phyloP scores from a whole-genome alignment of 805 yeast species.

The Ogataea salicorniae region DNA sequence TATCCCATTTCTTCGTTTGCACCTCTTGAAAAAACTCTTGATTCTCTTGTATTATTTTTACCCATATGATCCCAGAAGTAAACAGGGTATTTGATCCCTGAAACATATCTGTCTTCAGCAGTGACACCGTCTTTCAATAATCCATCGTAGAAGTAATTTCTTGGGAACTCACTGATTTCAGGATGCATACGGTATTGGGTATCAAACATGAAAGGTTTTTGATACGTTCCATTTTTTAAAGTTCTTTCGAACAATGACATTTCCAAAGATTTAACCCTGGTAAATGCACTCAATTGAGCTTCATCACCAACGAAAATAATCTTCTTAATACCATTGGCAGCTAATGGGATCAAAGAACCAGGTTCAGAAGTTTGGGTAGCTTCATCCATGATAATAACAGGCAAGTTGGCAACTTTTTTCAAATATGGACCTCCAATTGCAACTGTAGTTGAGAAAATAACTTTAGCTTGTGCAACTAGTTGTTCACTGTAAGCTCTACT shows the following conservation, averaged over 20 bases:
- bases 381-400: slow-evolving; percentile 75
- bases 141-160: slow-evolving; percentile 69
- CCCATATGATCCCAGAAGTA: slow-evolving; percentile 57
- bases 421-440: slow-evolving; percentile 65
- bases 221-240: slow-evolving; percentile 53
- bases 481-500: slow-evolving; percentile 42
- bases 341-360: slow-evolving; percentile 62
- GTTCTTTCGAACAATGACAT: slow-evolving; percentile 67
- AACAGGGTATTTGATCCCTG: slow-evolving; percentile 49
- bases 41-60: slow-evolving; percentile 35
- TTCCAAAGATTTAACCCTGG: slow-evolving; percentile 61
- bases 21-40: slow-evolving; percentile 39
- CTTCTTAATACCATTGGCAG: slow-evolving; percentile 60
- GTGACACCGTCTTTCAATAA: slow-evolving; percentile 67
- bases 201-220: slow-evolving; percentile 61
- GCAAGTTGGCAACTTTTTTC: slow-evolving; percentile 43
- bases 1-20: slow-evolving; percentile 40
- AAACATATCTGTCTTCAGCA: slow-evolving; percentile 42
- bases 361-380: slow-evolving; percentile 76
- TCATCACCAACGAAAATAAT: slow-evolving; percentile 77
- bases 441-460: slow-evolving; percentile 68
- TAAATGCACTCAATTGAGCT: slow-evolving; percentile 66
- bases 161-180: slow-evolving; percentile 78
- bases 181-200: slow-evolving; percentile 98
- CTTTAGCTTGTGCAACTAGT: slow-evolving; percentile 58